Evolutionary conservation across 2,329 filamentous ascomycete species (phyloP).

Genomic region (Trichoderma lentiforme): DNA sequence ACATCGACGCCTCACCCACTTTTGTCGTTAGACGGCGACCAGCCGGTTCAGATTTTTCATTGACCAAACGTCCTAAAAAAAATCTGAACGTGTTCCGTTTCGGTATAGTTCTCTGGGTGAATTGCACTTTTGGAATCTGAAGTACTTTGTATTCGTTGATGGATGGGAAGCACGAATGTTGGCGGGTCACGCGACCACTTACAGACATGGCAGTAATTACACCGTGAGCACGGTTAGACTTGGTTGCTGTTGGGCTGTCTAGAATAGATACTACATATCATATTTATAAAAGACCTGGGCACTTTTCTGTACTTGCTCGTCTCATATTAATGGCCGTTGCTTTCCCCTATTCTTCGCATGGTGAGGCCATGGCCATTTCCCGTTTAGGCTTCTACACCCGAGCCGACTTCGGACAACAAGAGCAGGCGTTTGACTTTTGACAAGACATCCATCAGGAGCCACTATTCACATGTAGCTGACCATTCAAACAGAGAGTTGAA

Average conservation of each 20-base stretch:
- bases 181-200: background rate
- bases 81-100: background rate
- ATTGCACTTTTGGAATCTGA: background rate
- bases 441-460: conserved; percentile 1
- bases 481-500: background rate
- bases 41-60: conserved; percentile 1
- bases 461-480: background rate
- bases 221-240: background rate
- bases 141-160: background rate
- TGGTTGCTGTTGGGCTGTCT: background rate
- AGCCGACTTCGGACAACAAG: background rate
- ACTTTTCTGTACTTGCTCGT: too few species aligned
- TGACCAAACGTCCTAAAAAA: background rate
- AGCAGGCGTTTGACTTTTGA: conserved; percentile 12
- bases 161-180: background rate
- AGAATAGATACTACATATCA: background rate
- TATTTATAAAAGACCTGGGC: background rate
- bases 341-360: background rate
- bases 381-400: background rate
- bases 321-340: background rate
- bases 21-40: background rate
- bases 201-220: background rate
- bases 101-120: background rate
- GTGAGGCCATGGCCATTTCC: background rate
- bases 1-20: background rate